phyloP scores from a whole-genome alignment of 1,139 yeast species.

The Suhomyces bribrorum region DNA sequence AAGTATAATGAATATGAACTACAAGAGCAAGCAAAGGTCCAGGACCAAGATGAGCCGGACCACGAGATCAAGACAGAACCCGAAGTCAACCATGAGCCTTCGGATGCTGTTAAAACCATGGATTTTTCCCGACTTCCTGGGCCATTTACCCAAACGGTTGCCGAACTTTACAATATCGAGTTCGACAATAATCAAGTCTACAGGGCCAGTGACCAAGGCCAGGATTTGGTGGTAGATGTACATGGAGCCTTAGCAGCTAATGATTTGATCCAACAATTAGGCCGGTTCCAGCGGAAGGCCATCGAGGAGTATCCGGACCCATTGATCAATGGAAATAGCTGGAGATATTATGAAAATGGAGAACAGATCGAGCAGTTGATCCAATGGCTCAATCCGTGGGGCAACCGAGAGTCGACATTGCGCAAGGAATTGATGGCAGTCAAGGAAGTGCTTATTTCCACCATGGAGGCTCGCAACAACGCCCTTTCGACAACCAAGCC shows the following conservation, averaged over 20 bases:
- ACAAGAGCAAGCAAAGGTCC: constrained; percentile 9
- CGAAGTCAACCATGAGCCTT: no score
- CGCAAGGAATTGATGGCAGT: constrained; percentile 60
- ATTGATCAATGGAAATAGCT: constrained; percentile 51
- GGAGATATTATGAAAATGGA: constrained; percentile 72
- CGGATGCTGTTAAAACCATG: constrained; percentile 11
- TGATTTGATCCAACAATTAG: constrained; percentile 27
- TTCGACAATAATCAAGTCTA: constrained; percentile 22
- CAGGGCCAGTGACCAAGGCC: constrained; percentile 2
- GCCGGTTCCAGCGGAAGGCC: constrained; percentile 59
- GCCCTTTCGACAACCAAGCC: constrained; percentile 46
- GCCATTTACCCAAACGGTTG: constrained; percentile 22
- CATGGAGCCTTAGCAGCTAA: constrained; percentile 44
- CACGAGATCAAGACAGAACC: constrained; percentile 1
- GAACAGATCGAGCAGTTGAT: constrained; percentile 60
- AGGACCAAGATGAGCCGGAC: constrained; percentile 3
- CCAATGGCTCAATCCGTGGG: constrained; percentile 74
- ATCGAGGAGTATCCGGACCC: constrained; percentile 67
- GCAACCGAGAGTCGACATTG: constrained; percentile 69
- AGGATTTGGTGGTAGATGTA: constrained; percentile 33
- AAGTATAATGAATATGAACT: constrained; percentile 15
- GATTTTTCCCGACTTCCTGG: constrained; percentile 18
- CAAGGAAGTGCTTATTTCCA: constrained; percentile 54
- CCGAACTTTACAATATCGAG: constrained; percentile 20
- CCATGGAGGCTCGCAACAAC: constrained; percentile 61